Percentiles rank a stretch among this genome's conserved stretches.
Conservation (phyloP, 768 basidiomycete species). For the Kwoniella bestiolae region DNA sequence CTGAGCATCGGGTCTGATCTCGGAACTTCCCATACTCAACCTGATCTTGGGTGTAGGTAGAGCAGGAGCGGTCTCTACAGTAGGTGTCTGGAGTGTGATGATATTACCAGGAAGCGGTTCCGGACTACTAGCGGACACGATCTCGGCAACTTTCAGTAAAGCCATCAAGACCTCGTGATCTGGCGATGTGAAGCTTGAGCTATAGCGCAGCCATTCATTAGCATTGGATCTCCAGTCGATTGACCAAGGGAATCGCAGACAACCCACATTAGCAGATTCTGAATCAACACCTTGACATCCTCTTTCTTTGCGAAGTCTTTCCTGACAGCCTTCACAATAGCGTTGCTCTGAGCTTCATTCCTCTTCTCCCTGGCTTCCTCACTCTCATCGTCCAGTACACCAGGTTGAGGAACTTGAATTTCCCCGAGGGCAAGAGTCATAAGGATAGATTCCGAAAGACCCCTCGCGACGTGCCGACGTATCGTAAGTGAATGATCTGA, state of each 20-base stretch:
- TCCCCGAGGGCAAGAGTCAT: conserved; percentile 87
- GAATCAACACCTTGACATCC: conserved; percentile 72
- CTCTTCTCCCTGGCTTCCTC: conserved; percentile 52
- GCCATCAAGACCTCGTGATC: conserved; percentile 92
- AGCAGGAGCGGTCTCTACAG: conserved; percentile 62
- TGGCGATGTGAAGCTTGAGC: conserved; percentile 44
- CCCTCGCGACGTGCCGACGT: conserved; percentile 83
- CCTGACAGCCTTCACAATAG: conserved; percentile 81
- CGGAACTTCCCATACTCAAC: conserved; percentile 57
- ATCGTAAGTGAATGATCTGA: conserved; percentile 81
- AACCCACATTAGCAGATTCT: conserved; percentile 78
- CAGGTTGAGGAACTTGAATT: conserved; percentile 60
- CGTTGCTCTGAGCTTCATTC: conserved; percentile 71
- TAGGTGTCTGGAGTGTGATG: conserved; percentile 76
- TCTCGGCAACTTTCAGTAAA: conserved; percentile 85
- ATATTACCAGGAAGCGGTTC: conserved; percentile 85
- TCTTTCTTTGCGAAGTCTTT: conserved; percentile 83
- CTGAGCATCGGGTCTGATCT: conserved; percentile 17
- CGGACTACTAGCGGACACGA: conserved; percentile 78
- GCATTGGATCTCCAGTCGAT: background rate
- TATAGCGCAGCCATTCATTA: conserved; percentile 7
- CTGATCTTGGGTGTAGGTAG: conserved; percentile 64
- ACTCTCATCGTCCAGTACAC: conserved; percentile 64
- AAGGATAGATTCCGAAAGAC: conserved; percentile 82
- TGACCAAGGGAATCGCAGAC: background rate